Conservation (phyloP, 371 early-diverging fungal species). For the Mucor mucedo region DNA sequence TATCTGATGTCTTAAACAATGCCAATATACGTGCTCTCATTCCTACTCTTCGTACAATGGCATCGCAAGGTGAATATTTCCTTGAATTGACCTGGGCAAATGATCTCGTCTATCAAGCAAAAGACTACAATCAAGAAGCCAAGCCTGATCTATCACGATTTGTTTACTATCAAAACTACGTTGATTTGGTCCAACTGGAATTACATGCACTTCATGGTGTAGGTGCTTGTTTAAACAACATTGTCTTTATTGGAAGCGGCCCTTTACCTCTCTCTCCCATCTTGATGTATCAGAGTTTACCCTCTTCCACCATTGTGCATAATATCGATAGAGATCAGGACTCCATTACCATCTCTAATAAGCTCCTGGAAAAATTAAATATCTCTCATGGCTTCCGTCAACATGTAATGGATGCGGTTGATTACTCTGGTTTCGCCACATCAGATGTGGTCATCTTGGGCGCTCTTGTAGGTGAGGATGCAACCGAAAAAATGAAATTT, state of each 20-base stretch:
- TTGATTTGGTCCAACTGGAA: slow-evolving; percentile 42
- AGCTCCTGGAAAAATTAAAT: slow-evolving; percentile 19
- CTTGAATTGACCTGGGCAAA: slow-evolving; percentile 36
- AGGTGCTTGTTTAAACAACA: slow-evolving; percentile 20
- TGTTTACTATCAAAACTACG: slow-evolving; percentile 47
- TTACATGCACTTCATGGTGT: slow-evolving; percentile 38
- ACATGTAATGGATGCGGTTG: slow-evolving; percentile 23
- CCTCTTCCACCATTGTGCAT: slow-evolving; percentile 18
- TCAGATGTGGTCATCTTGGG: slow-evolving; percentile 45
- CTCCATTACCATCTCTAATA: slow-evolving; percentile 27
- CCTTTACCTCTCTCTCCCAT: slow-evolving; percentile 51
- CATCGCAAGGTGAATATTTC: slow-evolving; percentile 37
- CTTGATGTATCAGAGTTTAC: slow-evolving; percentile 28
- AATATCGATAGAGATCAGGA: slow-evolving; percentile 35
- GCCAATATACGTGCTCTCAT: slow-evolving; percentile 14
- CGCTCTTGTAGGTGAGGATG: slow-evolving; percentile 37
- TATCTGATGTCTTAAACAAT: slow-evolving; percentile 19
- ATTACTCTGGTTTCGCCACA: slow-evolving; percentile 17
- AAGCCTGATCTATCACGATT: slow-evolving; percentile 26
- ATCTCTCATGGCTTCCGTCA: slow-evolving; percentile 22
- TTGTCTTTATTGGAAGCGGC: slow-evolving; percentile 52
- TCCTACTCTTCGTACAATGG: slow-evolving; percentile 26
- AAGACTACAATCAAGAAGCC: background rate
- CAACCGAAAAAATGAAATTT: slow-evolving; percentile 29
- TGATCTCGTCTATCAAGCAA: slow-evolving; percentile 2